Percentiles rank a stretch among this genome's conserved stretches.
Conservation (phyloP, 1,284 basidiomycete genomes). For the Boletus semigastroideus region DNA sequence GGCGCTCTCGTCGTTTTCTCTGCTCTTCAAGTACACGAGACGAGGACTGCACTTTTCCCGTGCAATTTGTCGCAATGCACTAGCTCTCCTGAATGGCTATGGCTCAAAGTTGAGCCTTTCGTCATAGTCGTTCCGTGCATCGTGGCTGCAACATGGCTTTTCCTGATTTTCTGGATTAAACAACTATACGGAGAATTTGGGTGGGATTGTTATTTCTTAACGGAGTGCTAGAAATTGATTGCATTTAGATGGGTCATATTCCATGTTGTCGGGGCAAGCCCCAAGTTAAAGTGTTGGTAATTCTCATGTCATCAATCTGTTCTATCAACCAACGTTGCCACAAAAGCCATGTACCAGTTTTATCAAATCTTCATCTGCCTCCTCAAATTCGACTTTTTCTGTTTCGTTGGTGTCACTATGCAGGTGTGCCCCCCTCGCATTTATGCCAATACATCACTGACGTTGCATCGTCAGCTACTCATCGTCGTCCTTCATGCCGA, state of each 20-base stretch:
- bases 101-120: conserved; percentile 47
- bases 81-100: conserved; percentile 26
- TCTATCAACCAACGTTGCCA: conserved; percentile 8
- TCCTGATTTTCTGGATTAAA: conserved; percentile 54
- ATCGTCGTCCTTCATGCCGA: conserved; percentile 65
- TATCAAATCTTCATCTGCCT: conserved; percentile 85
- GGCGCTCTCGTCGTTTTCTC: conserved; percentile 69
- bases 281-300: conserved; percentile 71
- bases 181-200: conserved; percentile 62
- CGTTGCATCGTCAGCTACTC: conserved; percentile 48
- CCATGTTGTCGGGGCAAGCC: conserved; percentile 80
- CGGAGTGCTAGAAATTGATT: conserved; percentile 3
- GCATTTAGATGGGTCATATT: conserved; percentile 75
- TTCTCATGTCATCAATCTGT: neutral
- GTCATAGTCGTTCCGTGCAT: conserved; percentile 56
- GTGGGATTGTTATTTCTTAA: conserved; percentile 36
- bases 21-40: conserved; percentile 73
- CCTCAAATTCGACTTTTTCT: conserved; percentile 86
- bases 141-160: conserved; percentile 51
- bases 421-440: conserved; percentile 48
- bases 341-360: conserved; percentile 75
- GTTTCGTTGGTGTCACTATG: conserved; percentile 82
- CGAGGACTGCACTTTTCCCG: conserved; percentile 53
- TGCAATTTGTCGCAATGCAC: conserved; percentile 22
- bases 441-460: neutral